A percentile compares a stretch with the other conserved stretches of the same genome.
phyloP scores from a whole-genome alignment of 1,284 basidiomycete species.

The Pyrrhoderma noxium region DNA sequence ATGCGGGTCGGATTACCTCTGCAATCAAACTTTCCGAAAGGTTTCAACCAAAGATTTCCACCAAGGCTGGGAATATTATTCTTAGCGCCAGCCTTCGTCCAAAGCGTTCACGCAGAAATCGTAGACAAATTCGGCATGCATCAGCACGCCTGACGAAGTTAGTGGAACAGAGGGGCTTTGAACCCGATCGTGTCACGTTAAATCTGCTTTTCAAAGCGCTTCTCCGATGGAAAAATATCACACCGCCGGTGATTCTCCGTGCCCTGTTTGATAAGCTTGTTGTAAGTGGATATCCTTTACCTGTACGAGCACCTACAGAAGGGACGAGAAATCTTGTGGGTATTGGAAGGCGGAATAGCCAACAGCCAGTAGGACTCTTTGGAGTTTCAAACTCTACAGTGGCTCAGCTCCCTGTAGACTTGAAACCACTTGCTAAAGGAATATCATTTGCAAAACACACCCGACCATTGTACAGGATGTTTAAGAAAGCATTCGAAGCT shows the following conservation, averaged over 20 bases:
- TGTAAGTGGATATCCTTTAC: slow-evolving; percentile 46
- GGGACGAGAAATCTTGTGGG: background rate
- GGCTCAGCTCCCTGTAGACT: slow-evolving; percentile 26
- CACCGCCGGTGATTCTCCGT: slow-evolving; percentile 38
- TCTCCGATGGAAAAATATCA: slow-evolving; percentile 38
- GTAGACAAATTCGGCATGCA: slow-evolving; percentile 37
- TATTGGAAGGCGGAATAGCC: too few relatives aligned
- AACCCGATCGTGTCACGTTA: slow-evolving; percentile 53
- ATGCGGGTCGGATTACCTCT: slow-evolving; percentile 30
- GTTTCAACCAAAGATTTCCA: slow-evolving; percentile 29
- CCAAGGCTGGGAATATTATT: slow-evolving; percentile 41
- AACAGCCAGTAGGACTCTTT: slow-evolving; percentile 12
- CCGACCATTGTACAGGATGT: slow-evolving; percentile 61
- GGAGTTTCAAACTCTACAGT: slow-evolving; percentile 4
- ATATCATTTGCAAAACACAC: slow-evolving; percentile 50
- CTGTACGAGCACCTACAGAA: background rate
- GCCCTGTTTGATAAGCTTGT: slow-evolving; percentile 55
- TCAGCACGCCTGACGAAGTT: slow-evolving; percentile 36
- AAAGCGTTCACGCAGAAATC: slow-evolving; percentile 30
- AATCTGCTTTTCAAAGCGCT: slow-evolving; percentile 56
- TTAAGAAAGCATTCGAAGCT: slow-evolving; percentile 53
- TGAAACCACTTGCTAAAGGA: slow-evolving; percentile 26
- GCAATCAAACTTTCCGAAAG: slow-evolving; percentile 37
- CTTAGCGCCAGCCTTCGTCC: slow-evolving; percentile 37
- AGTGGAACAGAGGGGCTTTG: slow-evolving; percentile 35